phyloP scores from a whole-genome alignment of 2,329 filamentous ascomycete genomes.

The Pseudocercospora crystallina region DNA sequence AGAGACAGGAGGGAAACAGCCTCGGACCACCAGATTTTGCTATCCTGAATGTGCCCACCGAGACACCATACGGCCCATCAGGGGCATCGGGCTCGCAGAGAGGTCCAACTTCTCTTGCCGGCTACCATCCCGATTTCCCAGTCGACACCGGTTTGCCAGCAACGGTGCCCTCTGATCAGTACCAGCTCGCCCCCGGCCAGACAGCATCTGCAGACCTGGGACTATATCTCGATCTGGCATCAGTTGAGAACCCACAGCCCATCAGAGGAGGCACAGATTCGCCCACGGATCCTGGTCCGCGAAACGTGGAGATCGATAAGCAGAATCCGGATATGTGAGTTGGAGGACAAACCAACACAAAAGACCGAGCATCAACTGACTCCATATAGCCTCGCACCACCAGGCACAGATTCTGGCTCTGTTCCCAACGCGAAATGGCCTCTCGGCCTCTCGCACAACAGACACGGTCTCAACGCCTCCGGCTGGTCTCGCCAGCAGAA shows the following conservation, averaged over 20 bases:
- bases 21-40: slow-evolving; percentile 21
- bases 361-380: no score
- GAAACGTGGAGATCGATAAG: slow-evolving; percentile 38
- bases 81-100: slow-evolving; percentile 39
- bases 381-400: slow-evolving; percentile 27
- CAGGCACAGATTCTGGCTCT: slow-evolving; percentile 41
- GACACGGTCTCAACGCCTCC: slow-evolving; percentile 40
- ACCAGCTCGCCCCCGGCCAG: slow-evolving; percentile 39
- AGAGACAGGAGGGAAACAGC: slow-evolving; percentile 10
- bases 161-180: slow-evolving; percentile 37
- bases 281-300: slow-evolving; percentile 41
- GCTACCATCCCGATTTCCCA: slow-evolving; percentile 36
- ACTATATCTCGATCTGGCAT: slow-evolving; percentile 40
- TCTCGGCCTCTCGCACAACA: slow-evolving; percentile 40
- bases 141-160: slow-evolving; percentile 34
- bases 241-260: slow-evolving; percentile 43
- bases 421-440: slow-evolving; percentile 45
- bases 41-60: slow-evolving; percentile 9
- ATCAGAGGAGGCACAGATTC: slow-evolving; percentile 39
- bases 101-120: slow-evolving; percentile 34
- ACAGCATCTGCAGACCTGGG: slow-evolving; percentile 39
- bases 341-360: no score
- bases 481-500: slow-evolving; percentile 46
- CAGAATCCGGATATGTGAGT: slow-evolving; percentile 41
- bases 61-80: slow-evolving; percentile 29